Base-by-base conservation (phyloP, 305 asterid species). In the Nicotiana rustica region DNA sequence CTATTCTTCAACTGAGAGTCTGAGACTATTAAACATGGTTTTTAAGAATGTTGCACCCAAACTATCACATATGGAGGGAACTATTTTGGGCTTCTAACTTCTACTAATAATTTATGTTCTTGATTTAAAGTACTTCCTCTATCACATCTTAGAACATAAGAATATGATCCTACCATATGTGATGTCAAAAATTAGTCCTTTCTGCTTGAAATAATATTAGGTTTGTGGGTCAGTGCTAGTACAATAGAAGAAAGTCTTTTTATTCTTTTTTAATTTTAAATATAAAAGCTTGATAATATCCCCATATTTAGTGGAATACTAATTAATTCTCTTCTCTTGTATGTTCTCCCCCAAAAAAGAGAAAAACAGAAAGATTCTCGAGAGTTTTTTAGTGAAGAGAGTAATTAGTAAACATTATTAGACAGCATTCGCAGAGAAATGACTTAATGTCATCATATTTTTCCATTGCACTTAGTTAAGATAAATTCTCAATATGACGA, bases 301-400 rank as follows among this genome's bases (percentile, higher is more conserved):
- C 25, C 36, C 78, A 47, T 21, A 21, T 47, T 49, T 71, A 73
- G 62, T 21, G 41, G 78, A 19, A 70, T 70, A 44, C 79, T 73
- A 73, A 70, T 73, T 25, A 73, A 73, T 49, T 17, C 79, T 49
- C 41, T 5, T 7, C n/a, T 67, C 70, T 29, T 4, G 18, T 13
- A 1, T 64, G 4, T 29, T 44, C 78, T 19, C 14, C 9, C 31
- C 10, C 3, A 18, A 18, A 19, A 61, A 59, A 14, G 21, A n/a
- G 10, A n/a, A 55, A 0, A 38, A 41, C 35, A 41, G 18, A 18
- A 69, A 41, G 21, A 18, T 69, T 17, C 35, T 19, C 19, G 0
- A 5, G 36, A 47, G 6, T 2, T 71, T 71, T 47, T 18, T 71
- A 69, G 35, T 47, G 38, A 47, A 47, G 12, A 44, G 19, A 57